Evolutionary conservation across 2,329 filamentous ascomycete genomes (phyloP), one percentile per base, ranked within the genome.

Genomic region (Cytospora leucostoma): DNA sequence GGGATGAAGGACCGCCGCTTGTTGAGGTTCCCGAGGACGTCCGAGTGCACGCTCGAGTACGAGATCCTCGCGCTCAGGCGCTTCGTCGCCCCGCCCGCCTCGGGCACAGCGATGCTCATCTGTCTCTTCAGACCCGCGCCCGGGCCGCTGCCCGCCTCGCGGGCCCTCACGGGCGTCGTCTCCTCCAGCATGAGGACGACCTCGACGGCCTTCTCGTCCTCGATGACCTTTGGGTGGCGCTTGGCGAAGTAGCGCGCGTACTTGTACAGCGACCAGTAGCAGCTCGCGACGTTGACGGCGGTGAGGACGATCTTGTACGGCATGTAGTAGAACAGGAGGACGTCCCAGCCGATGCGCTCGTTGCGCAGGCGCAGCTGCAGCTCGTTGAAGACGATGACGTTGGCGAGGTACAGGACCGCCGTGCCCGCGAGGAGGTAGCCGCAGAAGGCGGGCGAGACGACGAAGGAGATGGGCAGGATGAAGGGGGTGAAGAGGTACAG

Each of bases 361-460:
- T 77, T 77, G 59, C 80, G 79, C 37, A 71, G 65, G 11, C 79
- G 76, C 1, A 82, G 72, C 61, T 82, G 79, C 1, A 81, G 67
- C 67, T 80, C 78, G 68, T 82, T 82, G 72, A 82, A 82, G 50
- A 82, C 73, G 12, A 78, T 65, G 54, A 75, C 74, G 68, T 78
- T 78, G 67, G 78, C 44, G 52, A 78, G 68, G 63, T 82, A 81
- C 69, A 82, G 71, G 13, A 66, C 74, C 15, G 78, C 62, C 0
- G 77, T 79, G n/a, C 70, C 73, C 2, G 68, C 71, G 19, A 77
- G 69, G 1, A 81, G 67, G 52, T 75, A 75, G 8, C 71, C 74
- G 44, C 72, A 75, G 65, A 81, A 81, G 1, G 62, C 66, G 0
- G 11, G 79, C 12, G 74, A 71, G 19, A 79, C 75, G 50, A 76